Evolutionary conservation across 352 stramenopile species (phyloP).

Genomic region (Phytophthora niederhauseri): DNA sequence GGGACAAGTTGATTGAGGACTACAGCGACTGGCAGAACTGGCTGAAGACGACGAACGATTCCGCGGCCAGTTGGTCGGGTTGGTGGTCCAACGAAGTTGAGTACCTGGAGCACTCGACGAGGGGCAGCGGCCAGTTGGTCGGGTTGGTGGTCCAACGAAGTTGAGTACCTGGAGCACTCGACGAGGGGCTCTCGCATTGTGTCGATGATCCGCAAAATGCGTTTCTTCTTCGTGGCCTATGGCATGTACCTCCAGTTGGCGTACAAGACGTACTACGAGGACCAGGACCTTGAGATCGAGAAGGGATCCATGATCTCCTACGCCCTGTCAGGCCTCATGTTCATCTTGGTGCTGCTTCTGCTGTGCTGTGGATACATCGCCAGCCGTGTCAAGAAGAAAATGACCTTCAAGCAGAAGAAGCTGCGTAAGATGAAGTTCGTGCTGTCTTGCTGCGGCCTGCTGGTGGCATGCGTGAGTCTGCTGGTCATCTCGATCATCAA

Average conservation of each 20-base stretch:
- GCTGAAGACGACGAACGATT: conserved; percentile 91
- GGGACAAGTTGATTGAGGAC: conserved; percentile 96
- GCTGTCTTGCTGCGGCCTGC: conserved; percentile 70
- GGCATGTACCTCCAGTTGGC: conserved; percentile 81
- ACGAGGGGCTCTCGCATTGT: conserved; percentile 64
- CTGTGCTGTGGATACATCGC: conserved; percentile 85
- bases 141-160: conserved; percentile 88
- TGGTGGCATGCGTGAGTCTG: conserved; percentile 59
- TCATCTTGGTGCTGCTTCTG: conserved; percentile 77
- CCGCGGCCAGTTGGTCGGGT: conserved; percentile 85
- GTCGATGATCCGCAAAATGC: conserved; percentile 79
- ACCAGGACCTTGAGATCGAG: conserved; percentile 62
- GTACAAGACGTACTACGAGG: conserved; percentile 85
- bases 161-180: conserved; percentile 85
- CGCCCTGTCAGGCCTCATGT: conserved; percentile 65
- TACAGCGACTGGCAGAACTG: conserved; percentile 96
- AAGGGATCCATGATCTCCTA: conserved; percentile 69
- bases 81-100: conserved; percentile 88
- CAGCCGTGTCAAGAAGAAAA: conserved; percentile 89
- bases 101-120: conserved; percentile 87
- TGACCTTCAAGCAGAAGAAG: conserved; percentile 91
- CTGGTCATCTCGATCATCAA: conserved; percentile 76
- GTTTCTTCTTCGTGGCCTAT: conserved; percentile 80
- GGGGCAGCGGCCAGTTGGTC: too few species aligned
- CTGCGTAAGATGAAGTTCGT: conserved; percentile 91